These are phyloP conservation scores for Babesia bovis DNA, from an alignment of 169 alveolate species.

Conservation along the genomic window DNA sequence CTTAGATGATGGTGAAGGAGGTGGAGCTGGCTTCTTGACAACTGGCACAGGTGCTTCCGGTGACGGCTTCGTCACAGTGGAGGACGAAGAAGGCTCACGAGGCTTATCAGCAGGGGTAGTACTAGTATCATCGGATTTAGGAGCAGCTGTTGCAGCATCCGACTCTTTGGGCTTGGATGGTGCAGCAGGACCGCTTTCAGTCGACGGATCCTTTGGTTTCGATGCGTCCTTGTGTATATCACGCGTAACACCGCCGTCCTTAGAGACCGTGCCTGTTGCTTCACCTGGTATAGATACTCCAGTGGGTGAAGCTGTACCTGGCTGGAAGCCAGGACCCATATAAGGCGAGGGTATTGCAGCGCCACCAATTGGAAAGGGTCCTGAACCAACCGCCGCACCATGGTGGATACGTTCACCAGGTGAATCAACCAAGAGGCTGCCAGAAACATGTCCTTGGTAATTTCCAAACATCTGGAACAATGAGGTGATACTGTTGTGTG, in stretches of 20 bases:
- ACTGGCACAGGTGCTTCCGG: neutral
- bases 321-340: neutral
- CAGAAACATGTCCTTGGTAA: neutral
- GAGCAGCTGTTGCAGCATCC: neutral
- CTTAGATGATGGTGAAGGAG: conserved; percentile 2
- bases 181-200: neutral
- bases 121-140: too few relatives aligned
- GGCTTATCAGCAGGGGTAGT: neutral
- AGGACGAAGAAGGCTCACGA: neutral
- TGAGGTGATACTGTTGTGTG: conserved; percentile 8
- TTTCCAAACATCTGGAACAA: conserved; percentile 33
- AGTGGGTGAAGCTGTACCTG: neutral
- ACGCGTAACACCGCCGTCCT: neutral
- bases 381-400: neutral
- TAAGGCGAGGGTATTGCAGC: too few relatives aligned
- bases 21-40: neutral
- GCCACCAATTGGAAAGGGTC: neutral
- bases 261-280: neutral
- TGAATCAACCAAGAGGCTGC: neutral
- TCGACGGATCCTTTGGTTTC: neutral
- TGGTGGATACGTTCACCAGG: neutral
- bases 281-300: neutral
- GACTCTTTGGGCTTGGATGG: neutral
- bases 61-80: neutral
- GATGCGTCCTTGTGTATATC: neutral